Conservation (phyloP, 768 basidiomycete genomes). For the Amyloporia xantha region DNA sequence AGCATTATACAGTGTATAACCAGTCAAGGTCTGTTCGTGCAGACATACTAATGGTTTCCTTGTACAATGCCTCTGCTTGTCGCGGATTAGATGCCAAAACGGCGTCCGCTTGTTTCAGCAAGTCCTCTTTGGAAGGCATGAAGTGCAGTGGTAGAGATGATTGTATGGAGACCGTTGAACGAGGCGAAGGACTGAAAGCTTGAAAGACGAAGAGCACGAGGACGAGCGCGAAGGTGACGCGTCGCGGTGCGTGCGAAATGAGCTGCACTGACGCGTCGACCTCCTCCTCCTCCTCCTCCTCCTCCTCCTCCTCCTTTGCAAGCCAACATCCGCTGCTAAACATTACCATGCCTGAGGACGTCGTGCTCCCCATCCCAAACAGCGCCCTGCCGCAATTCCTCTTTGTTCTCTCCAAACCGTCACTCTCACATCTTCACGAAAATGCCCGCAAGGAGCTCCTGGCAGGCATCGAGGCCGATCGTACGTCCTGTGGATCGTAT, state of each 20-base stretch:
- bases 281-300: slow-evolving; percentile 3
- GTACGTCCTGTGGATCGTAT: slow-evolving; percentile 38
- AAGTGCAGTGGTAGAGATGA: background rate
- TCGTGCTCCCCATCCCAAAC: slow-evolving; percentile 82
- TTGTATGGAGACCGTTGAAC: background rate
- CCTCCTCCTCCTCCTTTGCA: slow-evolving; percentile 2
- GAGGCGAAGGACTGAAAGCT: background rate
- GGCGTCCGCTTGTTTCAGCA: slow-evolving; percentile 53
- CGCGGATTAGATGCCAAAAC: slow-evolving; percentile 40
- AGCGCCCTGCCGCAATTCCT: slow-evolving; percentile 73
- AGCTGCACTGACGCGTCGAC: slow-evolving; percentile 30
- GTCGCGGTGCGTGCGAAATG: slow-evolving; percentile 26
- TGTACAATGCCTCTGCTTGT: slow-evolving; percentile 70
- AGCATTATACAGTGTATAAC: too few relatives aligned
- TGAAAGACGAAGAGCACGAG: slow-evolving; percentile 6
- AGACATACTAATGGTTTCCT: slow-evolving; percentile 50
- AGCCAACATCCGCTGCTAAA: background rate
- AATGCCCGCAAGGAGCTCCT: slow-evolving; percentile 59
- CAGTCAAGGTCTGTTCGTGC: too few relatives aligned
- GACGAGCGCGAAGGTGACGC: slow-evolving; percentile 25
- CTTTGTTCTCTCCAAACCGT: slow-evolving; percentile 62
- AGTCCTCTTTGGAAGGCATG: slow-evolving; percentile 31
- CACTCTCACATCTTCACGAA: slow-evolving; percentile 57
- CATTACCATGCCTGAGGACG: slow-evolving; percentile 75
- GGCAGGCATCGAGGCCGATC: slow-evolving; percentile 72